Percentiles rank a stretch among this genome's conserved stretches.
Evolutionary conservation across 176 grass and related monocot species (phyloP).

Genomic region (Aegilops umbellulata): DNA sequence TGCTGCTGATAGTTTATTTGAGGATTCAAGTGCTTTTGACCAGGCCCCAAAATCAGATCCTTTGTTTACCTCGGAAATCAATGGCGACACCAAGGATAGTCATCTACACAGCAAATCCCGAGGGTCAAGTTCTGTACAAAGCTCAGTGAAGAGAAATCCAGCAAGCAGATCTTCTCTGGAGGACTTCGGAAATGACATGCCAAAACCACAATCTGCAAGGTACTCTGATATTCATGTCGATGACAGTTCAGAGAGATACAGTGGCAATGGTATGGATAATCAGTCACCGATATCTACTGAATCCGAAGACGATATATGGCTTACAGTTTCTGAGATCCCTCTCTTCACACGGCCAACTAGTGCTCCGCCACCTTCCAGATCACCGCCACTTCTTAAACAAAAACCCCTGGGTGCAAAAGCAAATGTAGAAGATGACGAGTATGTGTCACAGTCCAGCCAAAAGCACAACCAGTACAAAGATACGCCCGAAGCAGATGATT

Average conservation of each 20-base stretch:
- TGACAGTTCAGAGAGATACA: slow-evolving; percentile 40
- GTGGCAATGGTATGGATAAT: slow-evolving; percentile 33
- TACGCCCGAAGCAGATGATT: slow-evolving; percentile 43
- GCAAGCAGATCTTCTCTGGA: slow-evolving; percentile 44
- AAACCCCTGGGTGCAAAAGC: slow-evolving; percentile 26
- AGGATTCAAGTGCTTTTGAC: slow-evolving; percentile 51
- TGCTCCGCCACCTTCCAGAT: slow-evolving; percentile 82
- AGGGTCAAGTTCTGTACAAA: slow-evolving; percentile 46
- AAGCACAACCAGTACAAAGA: slow-evolving; percentile 56
- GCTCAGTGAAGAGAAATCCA: slow-evolving; percentile 46
- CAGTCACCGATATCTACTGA: slow-evolving; percentile 64
- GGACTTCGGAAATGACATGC: slow-evolving; percentile 42
- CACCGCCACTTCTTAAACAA: slow-evolving; percentile 64
- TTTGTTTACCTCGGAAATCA: slow-evolving; percentile 51
- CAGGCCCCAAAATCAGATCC: slow-evolving; percentile 44
- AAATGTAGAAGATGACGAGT: slow-evolving; percentile 39
- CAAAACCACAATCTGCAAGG: slow-evolving; percentile 50
- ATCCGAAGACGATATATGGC: slow-evolving; percentile 81
- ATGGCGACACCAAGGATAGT: slow-evolving; percentile 44
- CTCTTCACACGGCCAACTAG: slow-evolving; percentile 82
- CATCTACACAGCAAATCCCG: slow-evolving; percentile 28
- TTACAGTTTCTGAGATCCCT: slow-evolving; percentile 95
- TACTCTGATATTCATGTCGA: slow-evolving; percentile 45
- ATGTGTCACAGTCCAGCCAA: slow-evolving; percentile 34
- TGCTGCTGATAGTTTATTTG: slow-evolving; percentile 42